phyloP scores from a whole-genome alignment of 2,329 filamentous ascomycete species.

The Aspergillus candidus region DNA sequence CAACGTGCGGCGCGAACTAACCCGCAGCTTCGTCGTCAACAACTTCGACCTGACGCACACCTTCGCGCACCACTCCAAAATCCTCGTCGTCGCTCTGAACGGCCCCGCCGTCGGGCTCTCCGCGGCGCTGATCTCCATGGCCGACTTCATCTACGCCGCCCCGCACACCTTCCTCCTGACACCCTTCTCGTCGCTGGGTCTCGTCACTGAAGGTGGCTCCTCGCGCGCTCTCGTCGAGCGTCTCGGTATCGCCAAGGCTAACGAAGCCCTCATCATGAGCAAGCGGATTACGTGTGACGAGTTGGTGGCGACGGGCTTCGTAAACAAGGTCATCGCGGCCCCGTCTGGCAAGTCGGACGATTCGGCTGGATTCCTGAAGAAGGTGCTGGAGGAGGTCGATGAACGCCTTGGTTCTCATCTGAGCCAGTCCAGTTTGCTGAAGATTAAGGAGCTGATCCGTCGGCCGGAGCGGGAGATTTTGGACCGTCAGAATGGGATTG shows the following conservation, averaged over 20 bases:
- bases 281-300: slow-evolving; percentile 68
- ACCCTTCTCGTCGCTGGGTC: slow-evolving; percentile 81
- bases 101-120: slow-evolving; percentile 84
- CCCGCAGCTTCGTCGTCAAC: slow-evolving; percentile 68
- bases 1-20: slow-evolving; percentile 51
- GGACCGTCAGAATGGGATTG: slow-evolving; percentile 70
- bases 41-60: slow-evolving; percentile 86
- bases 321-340: slow-evolving; percentile 70
- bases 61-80: slow-evolving; percentile 90
- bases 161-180: slow-evolving; percentile 81
- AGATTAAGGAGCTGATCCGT: slow-evolving; percentile 79
- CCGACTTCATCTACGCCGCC: slow-evolving; percentile 86
- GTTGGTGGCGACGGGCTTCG: slow-evolving; percentile 69
- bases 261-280: slow-evolving; percentile 90
- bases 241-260: slow-evolving; percentile 73
- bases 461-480: slow-evolving; percentile 65
- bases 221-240: slow-evolving; percentile 72
- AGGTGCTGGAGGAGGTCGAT: slow-evolving; percentile 74
- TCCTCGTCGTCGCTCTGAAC: slow-evolving; percentile 86
- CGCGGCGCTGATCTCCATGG: slow-evolving; percentile 73
- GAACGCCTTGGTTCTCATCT: slow-evolving; percentile 74
- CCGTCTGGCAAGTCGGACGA: slow-evolving; percentile 53
- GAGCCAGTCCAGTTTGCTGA: slow-evolving; percentile 68
- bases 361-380: slow-evolving; percentile 60
- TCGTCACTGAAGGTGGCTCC: slow-evolving; percentile 83